phyloP scores from a whole-genome alignment of 768 basidiomycete genomes.

The Rhodotorula paludigena region DNA sequence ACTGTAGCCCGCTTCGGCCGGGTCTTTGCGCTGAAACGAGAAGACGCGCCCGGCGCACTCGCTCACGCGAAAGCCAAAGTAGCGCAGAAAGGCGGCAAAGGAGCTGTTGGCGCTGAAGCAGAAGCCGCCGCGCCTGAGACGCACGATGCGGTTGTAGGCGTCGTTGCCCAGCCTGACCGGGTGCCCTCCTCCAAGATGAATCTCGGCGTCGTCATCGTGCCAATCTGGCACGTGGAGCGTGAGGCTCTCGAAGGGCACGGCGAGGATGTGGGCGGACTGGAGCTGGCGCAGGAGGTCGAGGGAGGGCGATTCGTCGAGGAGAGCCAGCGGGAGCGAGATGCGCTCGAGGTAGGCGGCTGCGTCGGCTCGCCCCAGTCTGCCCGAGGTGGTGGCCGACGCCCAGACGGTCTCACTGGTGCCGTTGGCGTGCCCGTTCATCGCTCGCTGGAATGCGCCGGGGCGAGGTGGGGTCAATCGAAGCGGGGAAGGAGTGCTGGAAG shows the following conservation, averaged over 20 bases:
- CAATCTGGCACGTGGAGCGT: slow-evolving; percentile 21
- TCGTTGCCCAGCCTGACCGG: not conserved
- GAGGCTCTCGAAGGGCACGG: slow-evolving; percentile 29
- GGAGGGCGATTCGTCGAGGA: slow-evolving; percentile 14
- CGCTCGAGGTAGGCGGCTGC: slow-evolving; percentile 25
- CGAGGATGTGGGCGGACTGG: slow-evolving; percentile 16
- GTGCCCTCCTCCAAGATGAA: slow-evolving; percentile 16
- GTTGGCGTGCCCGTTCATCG: not conserved
- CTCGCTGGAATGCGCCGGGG: too few species aligned
- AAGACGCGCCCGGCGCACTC: slow-evolving; percentile 17
- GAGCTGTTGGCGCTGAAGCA: slow-evolving; percentile 26
- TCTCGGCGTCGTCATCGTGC: slow-evolving; percentile 9
- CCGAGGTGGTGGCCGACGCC: not conserved
- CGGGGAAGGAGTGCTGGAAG: too few species aligned
- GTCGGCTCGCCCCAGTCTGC: slow-evolving; percentile 5
- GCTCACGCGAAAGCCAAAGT: slow-evolving; percentile 19
- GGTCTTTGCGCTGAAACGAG: slow-evolving; percentile 14
- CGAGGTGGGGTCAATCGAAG: too few species aligned
- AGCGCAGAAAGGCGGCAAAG: slow-evolving; percentile 5
- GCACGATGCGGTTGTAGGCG: slow-evolving; percentile 16
- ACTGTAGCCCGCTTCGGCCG: not conserved
- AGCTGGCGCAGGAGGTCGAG: slow-evolving; percentile 28
- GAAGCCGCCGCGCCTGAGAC: slow-evolving; percentile 18
- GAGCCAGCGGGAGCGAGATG: slow-evolving; percentile 2
- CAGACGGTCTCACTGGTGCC: not conserved